Conservation (phyloP, 345 rosid species). For the Aethionema arabicum region DNA sequence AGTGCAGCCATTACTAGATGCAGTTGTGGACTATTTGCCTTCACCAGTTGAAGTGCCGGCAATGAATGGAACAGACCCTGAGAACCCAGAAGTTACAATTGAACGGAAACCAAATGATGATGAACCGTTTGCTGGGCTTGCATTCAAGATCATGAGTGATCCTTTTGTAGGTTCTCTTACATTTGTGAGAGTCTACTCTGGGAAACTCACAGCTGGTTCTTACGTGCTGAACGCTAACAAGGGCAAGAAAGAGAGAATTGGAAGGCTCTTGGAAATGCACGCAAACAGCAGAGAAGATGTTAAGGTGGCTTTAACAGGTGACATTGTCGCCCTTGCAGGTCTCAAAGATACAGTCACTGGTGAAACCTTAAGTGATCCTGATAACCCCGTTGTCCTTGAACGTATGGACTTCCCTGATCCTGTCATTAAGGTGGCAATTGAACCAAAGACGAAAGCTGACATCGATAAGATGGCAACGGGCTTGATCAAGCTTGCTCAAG, state of each 20-base stretch:
- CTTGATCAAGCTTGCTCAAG: constrained; percentile 93
- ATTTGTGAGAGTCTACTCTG: constrained; percentile 86
- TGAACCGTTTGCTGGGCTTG: constrained; percentile 86
- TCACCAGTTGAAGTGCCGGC: constrained; percentile 87
- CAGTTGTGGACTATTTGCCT: constrained; percentile 88
- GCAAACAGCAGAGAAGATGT: constrained; percentile 97
- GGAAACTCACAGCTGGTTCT: constrained; percentile 81
- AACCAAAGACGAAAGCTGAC: constrained; percentile 97
- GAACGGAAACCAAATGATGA: constrained; percentile 67
- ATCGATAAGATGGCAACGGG: constrained; percentile 86
- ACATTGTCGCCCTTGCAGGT: constrained; percentile 91
- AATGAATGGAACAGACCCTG: constrained; percentile 92
- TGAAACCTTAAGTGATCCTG: constrained; percentile 79
- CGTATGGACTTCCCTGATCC: constrained; percentile 99
- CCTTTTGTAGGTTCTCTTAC: constrained; percentile 95
- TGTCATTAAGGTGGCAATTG: constrained; percentile 95
- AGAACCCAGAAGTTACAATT: constrained; percentile 61
- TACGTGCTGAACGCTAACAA: constrained; percentile 90
- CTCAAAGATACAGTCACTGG: constrained; percentile 89
- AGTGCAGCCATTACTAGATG: constrained; percentile 92
- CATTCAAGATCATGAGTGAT: constrained; percentile 98
- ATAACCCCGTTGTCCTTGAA: constrained; percentile 76
- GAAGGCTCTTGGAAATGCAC: constrained; percentile 96
- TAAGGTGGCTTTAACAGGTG: constrained; percentile 81
- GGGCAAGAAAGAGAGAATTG: constrained; percentile 95